Conservation (phyloP, 345 rosid species). For the Brassica incana region DNA sequence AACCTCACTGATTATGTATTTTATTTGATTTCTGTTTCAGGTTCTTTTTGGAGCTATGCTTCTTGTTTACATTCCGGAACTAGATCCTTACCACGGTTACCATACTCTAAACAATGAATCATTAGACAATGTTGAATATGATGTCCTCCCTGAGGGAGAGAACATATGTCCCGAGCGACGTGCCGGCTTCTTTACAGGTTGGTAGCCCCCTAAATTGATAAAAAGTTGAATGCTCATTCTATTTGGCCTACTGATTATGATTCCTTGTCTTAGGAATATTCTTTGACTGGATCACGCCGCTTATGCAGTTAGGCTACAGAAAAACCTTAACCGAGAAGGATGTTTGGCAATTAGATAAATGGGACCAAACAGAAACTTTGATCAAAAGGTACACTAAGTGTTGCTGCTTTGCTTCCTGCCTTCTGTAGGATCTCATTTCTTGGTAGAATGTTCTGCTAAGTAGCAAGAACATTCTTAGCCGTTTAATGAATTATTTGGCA, state of each 20-base stretch:
- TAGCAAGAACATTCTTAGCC: slow-evolving; percentile 17
- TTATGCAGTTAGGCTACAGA: slow-evolving; percentile 80
- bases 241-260: slow-evolving; percentile 13
- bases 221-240: not conserved
- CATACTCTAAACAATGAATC: slow-evolving; percentile 45
- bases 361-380: slow-evolving; percentile 89
- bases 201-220: slow-evolving; percentile 40
- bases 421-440: not conserved
- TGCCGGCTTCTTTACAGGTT: slow-evolving; percentile 71
- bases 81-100: slow-evolving; percentile 75
- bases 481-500: slow-evolving; percentile 28
- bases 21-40: slow-evolving; percentile 42
- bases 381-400: slow-evolving; percentile 50
- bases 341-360: slow-evolving; percentile 84
- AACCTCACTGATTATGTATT: not conserved
- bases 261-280: slow-evolving; percentile 50
- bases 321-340: slow-evolving; percentile 86
- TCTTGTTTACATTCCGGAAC: slow-evolving; percentile 64
- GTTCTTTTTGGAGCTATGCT: slow-evolving; percentile 74
- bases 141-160: slow-evolving; percentile 74
- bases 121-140: slow-evolving; percentile 60
- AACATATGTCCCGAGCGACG: slow-evolving; percentile 76
- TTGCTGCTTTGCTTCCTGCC: not conserved
- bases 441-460: not conserved
- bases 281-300: slow-evolving; percentile 88